A percentile compares a stretch with the other conserved stretches of the same genome.
Conservation (phyloP, 345 rosid genomes). For the Limnanthes douglasii region DNA sequence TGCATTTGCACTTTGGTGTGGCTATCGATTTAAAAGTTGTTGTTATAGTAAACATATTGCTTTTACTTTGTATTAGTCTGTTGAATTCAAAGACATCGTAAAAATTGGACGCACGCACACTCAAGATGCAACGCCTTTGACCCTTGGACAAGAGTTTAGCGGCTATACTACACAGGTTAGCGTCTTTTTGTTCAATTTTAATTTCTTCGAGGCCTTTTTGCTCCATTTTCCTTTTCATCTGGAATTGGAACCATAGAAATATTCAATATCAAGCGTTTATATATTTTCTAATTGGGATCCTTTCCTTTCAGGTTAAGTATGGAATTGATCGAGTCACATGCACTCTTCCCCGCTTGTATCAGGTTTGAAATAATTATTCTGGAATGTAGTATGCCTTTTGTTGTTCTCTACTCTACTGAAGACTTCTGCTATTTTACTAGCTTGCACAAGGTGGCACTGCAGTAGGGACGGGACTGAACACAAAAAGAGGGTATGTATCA, state of each 20-base stretch:
- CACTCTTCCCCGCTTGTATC: slow-evolving; percentile 77
- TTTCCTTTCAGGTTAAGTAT: slow-evolving; percentile 54
- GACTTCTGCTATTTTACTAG: slow-evolving; percentile 36
- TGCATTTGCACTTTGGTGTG: not conserved
- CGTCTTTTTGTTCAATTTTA: slow-evolving; percentile 1
- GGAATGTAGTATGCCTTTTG: slow-evolving; percentile 2
- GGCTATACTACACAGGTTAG: slow-evolving; percentile 91
- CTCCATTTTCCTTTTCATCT: no score
- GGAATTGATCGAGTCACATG: slow-evolving; percentile 62
- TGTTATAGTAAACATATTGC: not conserved
- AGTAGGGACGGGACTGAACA: slow-evolving; percentile 95
- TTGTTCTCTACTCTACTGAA: slow-evolving; percentile 1
- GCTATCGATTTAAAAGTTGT: not conserved
- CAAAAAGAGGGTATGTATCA: slow-evolving; percentile 74
- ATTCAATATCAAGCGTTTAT: no score
- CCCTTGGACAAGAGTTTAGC: slow-evolving; percentile 94
- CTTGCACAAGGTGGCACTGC: slow-evolving; percentile 99
- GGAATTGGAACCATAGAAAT: no score
- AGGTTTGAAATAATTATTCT: slow-evolving; percentile 31
- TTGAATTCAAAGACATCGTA: slow-evolving; percentile 76
- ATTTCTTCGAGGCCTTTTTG: no score
- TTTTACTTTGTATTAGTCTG: slow-evolving; percentile 26
- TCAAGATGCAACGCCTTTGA: slow-evolving; percentile 98
- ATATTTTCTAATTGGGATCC: no score
- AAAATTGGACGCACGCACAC: slow-evolving; percentile 96